Conservation (phyloP, 2,329 filamentous ascomycete genomes). For the Fusarium sp. region DNA sequence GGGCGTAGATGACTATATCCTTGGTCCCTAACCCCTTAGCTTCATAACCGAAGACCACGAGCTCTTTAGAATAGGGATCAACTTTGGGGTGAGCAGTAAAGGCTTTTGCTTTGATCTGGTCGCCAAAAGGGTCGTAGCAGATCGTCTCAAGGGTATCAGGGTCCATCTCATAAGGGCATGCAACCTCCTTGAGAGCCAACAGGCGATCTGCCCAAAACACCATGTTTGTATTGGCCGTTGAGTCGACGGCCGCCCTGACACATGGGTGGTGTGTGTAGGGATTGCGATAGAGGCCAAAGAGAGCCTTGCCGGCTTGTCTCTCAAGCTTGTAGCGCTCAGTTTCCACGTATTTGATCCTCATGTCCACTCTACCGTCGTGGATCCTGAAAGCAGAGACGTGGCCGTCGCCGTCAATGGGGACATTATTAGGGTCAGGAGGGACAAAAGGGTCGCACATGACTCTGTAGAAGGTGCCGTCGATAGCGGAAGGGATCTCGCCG, state of each 20-base stretch:
- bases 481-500: conserved; percentile 30
- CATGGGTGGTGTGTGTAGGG: conserved; percentile 17
- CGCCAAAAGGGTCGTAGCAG: conserved; percentile 1
- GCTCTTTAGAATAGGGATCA: conserved; percentile 8
- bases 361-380: conserved; percentile 44
- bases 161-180: conserved; percentile 10
- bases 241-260: conserved; percentile 13
- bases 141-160: conserved; percentile 19
- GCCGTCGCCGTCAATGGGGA: conserved; percentile 52
- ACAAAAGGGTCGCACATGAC: conserved; percentile 54
- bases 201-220: conserved; percentile 9
- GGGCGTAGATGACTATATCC: conserved; percentile 15
- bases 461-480: conserved; percentile 39
- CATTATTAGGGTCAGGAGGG: conserved; percentile 45
- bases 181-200: conserved; percentile 10
- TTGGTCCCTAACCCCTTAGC: conserved; percentile 18
- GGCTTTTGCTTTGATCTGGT: conserved; percentile 13
- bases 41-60: conserved; percentile 21
- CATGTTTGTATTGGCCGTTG: conserved; percentile 25
- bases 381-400: conserved; percentile 50
- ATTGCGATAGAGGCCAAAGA: conserved; percentile 19
- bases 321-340: conserved; percentile 52
- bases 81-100: conserved; percentile 21
- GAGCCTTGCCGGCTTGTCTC: conserved; percentile 45
- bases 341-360: conserved; percentile 49